phyloP scores from a whole-genome alignment of 2,329 filamentous ascomycete genomes.

The Penicillium thymicola region DNA sequence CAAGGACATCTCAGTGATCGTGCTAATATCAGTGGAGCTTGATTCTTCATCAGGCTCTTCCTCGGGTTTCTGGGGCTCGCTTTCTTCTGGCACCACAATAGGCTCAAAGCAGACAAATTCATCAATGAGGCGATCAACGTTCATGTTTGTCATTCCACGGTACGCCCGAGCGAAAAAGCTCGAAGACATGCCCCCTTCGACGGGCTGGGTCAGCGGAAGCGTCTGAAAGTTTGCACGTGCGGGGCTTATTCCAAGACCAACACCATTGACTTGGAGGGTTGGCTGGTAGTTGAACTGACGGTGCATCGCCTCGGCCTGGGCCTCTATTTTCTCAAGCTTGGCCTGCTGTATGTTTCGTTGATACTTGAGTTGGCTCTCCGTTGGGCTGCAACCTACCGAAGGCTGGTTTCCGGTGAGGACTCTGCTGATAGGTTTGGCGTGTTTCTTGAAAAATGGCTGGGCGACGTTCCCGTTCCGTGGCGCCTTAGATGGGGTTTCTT shows the following conservation, averaged over 20 bases:
- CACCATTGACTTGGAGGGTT: background rate
- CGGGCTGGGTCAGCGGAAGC: background rate
- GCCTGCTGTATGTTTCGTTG: background rate
- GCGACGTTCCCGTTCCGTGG: background rate
- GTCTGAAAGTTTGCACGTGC: background rate
- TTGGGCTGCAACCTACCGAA: background rate
- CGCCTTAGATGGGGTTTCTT: background rate
- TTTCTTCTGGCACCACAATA: background rate
- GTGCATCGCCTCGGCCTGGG: background rate
- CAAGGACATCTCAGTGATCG: background rate
- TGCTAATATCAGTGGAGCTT: background rate
- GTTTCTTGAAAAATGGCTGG: background rate
- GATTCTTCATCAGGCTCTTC: background rate
- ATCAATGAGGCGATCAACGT: background rate
- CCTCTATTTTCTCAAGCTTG: background rate
- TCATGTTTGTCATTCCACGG: background rate
- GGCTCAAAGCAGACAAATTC: background rate
- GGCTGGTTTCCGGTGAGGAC: background rate
- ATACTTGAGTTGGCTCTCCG: background rate
- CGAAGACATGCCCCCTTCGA: background rate
- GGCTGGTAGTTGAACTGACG: background rate
- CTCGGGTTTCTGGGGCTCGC: background rate
- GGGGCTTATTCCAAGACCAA: background rate
- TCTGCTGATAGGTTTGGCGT: background rate
- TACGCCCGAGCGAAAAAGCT: background rate